Conservation (phyloP, 768 basidiomycete species). For the Boletus rufocinnamomeus region DNA sequence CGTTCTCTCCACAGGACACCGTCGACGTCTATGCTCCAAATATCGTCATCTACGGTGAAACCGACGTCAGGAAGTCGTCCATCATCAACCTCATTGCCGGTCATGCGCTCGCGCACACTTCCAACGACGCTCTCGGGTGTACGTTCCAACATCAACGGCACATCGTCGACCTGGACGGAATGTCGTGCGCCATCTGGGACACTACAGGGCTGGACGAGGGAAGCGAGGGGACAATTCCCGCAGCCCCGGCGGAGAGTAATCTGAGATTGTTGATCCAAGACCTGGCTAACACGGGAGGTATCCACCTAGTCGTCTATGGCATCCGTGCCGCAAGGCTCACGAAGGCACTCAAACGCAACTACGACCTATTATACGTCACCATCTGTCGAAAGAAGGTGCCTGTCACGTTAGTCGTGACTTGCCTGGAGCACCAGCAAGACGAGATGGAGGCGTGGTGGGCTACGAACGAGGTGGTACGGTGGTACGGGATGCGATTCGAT, state of each 20-base stretch:
- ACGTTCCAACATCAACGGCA: no score
- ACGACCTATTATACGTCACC: slow-evolving; percentile 33
- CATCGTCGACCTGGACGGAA: not conserved
- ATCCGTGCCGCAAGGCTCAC: not conserved
- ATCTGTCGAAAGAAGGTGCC: slow-evolving; percentile 39
- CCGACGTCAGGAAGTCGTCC: no score
- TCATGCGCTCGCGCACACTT: no score
- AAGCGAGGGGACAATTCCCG: slow-evolving; percentile 2
- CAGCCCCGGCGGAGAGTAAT: not conserved
- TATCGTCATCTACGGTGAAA: no score
- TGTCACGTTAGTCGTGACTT: slow-evolving; percentile 36
- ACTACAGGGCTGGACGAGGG: slow-evolving; percentile 5
- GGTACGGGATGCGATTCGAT: slow-evolving; percentile 30
- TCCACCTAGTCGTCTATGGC: not conserved
- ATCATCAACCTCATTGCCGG: no score
- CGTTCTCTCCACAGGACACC: no score
- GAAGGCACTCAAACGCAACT: slow-evolving; percentile 29
- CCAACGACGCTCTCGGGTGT: no score
- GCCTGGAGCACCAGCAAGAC: slow-evolving; percentile 30
- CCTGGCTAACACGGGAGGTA: not conserved
- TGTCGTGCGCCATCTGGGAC: not conserved
- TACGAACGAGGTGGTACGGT: slow-evolving; percentile 27
- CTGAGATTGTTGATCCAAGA: not conserved
- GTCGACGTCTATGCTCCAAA: no score
- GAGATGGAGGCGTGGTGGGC: slow-evolving; percentile 32